Evolutionary conservation across 306 rosid genomes (phyloP).

Genomic region (Ammopiptanthus mongolicus): DNA sequence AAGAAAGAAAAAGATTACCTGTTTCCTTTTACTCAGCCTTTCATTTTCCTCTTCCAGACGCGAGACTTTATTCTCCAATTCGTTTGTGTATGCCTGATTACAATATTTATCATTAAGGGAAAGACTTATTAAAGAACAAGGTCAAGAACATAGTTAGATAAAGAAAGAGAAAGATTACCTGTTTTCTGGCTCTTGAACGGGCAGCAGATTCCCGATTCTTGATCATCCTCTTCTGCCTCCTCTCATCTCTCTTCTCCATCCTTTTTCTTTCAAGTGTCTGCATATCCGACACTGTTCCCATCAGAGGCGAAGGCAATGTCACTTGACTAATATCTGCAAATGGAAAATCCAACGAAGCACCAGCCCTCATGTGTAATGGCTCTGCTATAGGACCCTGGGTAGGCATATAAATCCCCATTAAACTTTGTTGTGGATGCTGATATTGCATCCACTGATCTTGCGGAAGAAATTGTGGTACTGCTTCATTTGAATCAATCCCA

Average conservation of each 20-base stretch:
- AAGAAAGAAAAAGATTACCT: too few species aligned
- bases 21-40: constrained; percentile 81
- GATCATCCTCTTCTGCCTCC: constrained; percentile 94
- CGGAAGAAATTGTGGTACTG: constrained; percentile 46
- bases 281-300: constrained; percentile 64
- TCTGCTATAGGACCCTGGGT: constrained; percentile 53
- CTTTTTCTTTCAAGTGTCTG: constrained; percentile 66
- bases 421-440: constrained; percentile 66
- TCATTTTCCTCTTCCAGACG: constrained; percentile 89
- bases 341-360: constrained; percentile 57
- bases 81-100: constrained; percentile 87
- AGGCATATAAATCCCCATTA: constrained; percentile 69
- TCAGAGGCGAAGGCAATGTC: constrained; percentile 55
- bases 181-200: constrained; percentile 96
- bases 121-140: not conserved
- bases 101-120: not conserved
- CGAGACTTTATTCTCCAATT: constrained; percentile 80
- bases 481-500: constrained; percentile 43
- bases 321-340: constrained; percentile 61
- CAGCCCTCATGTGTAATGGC: constrained; percentile 52
- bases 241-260: constrained; percentile 76
- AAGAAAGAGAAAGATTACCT: constrained; percentile 39
- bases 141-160: too few species aligned
- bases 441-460: constrained; percentile 72
- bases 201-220: constrained; percentile 98